Evolutionary conservation across 352 stramenopile species (phyloP), one percentile per base, ranked within the genome.

Genomic region (Aphanomyces invadans): DNA sequence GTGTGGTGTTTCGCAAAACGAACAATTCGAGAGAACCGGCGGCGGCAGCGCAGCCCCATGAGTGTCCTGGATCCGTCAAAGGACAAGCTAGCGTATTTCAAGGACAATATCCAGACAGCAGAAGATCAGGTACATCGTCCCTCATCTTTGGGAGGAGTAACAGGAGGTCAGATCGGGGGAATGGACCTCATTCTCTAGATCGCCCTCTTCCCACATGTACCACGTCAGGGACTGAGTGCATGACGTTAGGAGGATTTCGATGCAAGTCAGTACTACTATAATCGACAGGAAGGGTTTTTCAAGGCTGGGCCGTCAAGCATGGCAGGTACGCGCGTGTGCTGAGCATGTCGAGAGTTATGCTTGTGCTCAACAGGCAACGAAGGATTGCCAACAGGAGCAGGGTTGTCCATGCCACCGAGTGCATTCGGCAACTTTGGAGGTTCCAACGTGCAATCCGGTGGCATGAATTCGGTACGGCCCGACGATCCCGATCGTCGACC

Each of bases 1-100:
- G 55, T 64, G 55, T 64, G 55, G 55, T 64, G 55, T 64, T 64
- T 52, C 44, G 44, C 44, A 52, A 32, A 57, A 57, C 21, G 49
- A 57, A 57, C 49, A 57, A 57, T 21, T 57, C 49, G 36, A 57
- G 49, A n/a, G 53, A 62, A 21, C 19, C 28, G 55, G 36, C 32
- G 55, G 55, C 36, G n/a, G n/a, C n/a, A n/a, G n/a, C n/a, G n/a
- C n/a, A n/a, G n/a, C n/a, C n/a, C 23, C 28, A 64, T 64, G 55
- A 64, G 55, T 46, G 55, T 64, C 33, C 28, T 93, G 64, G 84
- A 93, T 68, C 84, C 84, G 57, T 93, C 81, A 26, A 93, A 93
- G 68, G 84, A 93, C 76, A 91, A 91, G 70, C 87, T 93, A 68
- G 84, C 84, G 0, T 93, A 93, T 74, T 93, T 93, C 70, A 93